These are phyloP conservation scores for Mycena vitilis DNA, from an alignment of 768 basidiomycete species.

Conservation along the genomic window DNA sequence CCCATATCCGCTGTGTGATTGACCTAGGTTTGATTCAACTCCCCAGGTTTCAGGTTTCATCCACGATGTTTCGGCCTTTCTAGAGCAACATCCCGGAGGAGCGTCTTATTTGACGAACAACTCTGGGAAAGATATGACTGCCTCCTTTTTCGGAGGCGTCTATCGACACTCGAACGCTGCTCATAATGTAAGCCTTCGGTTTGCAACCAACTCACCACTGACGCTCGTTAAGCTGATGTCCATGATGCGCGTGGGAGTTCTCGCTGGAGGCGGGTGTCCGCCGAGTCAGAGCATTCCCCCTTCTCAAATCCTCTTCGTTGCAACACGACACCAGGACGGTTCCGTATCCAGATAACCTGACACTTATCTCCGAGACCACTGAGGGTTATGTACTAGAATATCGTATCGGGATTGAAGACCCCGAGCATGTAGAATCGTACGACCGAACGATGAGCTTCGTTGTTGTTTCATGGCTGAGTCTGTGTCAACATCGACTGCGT, in stretches of 20 bases:
- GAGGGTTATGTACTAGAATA: constrained; percentile 25
- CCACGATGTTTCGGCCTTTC: constrained; percentile 81
- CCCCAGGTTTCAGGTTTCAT: constrained; percentile 79
- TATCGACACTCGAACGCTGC: constrained; percentile 73
- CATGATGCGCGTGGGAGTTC: constrained; percentile 61
- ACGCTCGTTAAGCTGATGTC: constrained; percentile 48
- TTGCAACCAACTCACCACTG: not conserved
- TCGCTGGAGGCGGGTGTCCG: constrained; percentile 50
- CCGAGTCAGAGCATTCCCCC: constrained; percentile 27
- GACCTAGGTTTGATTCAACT: not conserved
- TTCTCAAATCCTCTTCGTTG: constrained; percentile 32
- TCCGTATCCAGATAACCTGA: not conserved
- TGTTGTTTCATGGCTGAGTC: constrained; percentile 16
- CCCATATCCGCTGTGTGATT: not conserved
- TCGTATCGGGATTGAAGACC: constrained; percentile 20
- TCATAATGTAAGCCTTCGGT: constrained; percentile 53
- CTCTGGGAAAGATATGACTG: constrained; percentile 86
- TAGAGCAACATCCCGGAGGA: constrained; percentile 87
- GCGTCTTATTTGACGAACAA: constrained; percentile 63
- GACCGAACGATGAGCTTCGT: constrained; percentile 22
- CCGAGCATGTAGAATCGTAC: constrained; percentile 31
- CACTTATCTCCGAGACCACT: not conserved
- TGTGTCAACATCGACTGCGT: not conserved
- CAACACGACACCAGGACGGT: constrained; percentile 14
- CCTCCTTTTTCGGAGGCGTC: constrained; percentile 87